Base-by-base conservation (phyloP, 805 yeast genomes). In the Kluyveromyces aestuarii region DNA sequence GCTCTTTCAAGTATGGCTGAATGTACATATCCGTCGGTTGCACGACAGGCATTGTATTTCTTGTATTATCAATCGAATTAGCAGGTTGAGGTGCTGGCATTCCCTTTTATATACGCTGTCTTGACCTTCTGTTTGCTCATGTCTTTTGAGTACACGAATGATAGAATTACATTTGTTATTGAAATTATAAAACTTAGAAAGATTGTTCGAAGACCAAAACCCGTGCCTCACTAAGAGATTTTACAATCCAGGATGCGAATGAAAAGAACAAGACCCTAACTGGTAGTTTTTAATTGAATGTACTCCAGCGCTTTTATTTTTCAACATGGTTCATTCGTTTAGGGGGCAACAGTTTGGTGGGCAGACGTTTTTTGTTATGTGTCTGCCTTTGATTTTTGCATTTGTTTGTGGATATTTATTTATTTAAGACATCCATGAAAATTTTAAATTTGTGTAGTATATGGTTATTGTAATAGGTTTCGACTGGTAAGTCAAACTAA, bases 21-120 rank as follows among this genome's bases (percentile, higher is more conserved):
- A 81, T 70, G 44, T 74, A 70, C 35, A 74, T 61, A 58, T 79
- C 84, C 3, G 82, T 77, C 2, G 85, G 85, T 49, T 63, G 61
- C 35, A 64, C 47, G 18, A 65, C 50, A 10, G 67, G 60, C 7
- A 60, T 48, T 16, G 68, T 61, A 43, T 58, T 55, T 37, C 55
- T 63, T 46, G 58, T 62, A 33, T 54, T 51, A 16, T 53, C 52
- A 10, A 18, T 17, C 35, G 13, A n/a, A 27, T 33, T 43, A 33
- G 40, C 48, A 16, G n/a, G 40, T 27, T 21, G 43, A 21, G 36
- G 38, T 45, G 16, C 48, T 42, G 52, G 48, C 45, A 18, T 41
- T 18, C 16, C 36, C 13, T 47, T 47, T 27, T n/a, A 17, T 37
- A 14, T 14, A 18, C 19, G 37, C 18, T 40, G 41, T 17, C 27